Percentiles rank a stretch among this genome's conserved stretches.
phyloP scores from a whole-genome alignment of 768 basidiomycete species.

The Nidularia sp. region DNA sequence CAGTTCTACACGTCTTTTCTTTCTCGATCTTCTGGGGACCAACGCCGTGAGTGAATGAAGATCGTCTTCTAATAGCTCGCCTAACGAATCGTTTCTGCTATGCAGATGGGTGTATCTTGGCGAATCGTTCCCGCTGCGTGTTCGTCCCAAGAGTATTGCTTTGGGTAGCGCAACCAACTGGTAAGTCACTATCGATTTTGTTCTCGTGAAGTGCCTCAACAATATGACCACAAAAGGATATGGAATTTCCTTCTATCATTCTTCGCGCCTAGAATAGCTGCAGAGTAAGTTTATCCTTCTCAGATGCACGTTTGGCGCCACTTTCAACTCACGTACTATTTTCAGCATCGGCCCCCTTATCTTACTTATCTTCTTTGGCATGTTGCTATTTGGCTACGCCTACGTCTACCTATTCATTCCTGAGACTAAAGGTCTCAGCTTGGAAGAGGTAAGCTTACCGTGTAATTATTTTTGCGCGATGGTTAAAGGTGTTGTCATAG shows the following conservation, averaged over 20 bases:
- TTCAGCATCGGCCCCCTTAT: conserved; percentile 69
- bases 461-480: not conserved
- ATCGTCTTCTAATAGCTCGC: not conserved
- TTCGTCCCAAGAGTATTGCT: conserved; percentile 74
- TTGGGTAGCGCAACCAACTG: conserved; percentile 56
- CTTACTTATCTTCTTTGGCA: conserved; percentile 71
- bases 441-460: conserved; percentile 54
- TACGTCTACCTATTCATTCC: conserved; percentile 79
- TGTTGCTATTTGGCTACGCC: conserved; percentile 62
- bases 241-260: conserved; percentile 77
- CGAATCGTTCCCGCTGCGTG: conserved; percentile 78
- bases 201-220: not conserved
- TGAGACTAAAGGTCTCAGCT: conserved; percentile 74
- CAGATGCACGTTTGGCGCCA: not conserved
- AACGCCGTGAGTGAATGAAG: conserved; percentile 37
- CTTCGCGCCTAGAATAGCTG: conserved; percentile 67
- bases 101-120: conserved; percentile 58
- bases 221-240: conserved; percentile 49
- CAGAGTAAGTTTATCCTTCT: conserved; percentile 26
- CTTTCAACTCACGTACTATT: not conserved
- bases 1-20: conserved; percentile 70
- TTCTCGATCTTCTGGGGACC: conserved; percentile 78
- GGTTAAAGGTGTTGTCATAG: conserved; percentile 19
- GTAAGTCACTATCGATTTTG: conserved; percentile 7
- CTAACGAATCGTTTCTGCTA: not conserved